Evolutionary conservation across 805 yeast genomes (phyloP).

Genomic region (Kuraishia hungarica): DNA sequence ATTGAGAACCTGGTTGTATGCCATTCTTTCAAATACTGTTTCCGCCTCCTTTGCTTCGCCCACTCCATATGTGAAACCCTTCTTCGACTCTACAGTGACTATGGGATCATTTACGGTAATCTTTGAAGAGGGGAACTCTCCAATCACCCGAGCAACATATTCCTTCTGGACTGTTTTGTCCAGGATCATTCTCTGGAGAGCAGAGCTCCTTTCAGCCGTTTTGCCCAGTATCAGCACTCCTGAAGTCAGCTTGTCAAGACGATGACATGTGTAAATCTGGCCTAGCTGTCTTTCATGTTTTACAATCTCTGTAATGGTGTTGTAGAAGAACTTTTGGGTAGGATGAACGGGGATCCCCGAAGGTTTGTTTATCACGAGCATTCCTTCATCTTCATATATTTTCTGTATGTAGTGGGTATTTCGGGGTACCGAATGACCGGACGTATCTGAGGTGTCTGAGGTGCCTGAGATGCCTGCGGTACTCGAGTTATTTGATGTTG

Average conservation of each 20-base stretch:
- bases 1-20: slow-evolving; percentile 18
- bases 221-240: slow-evolving; percentile 39
- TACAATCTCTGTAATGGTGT: slow-evolving; percentile 34
- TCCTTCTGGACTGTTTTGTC: slow-evolving; percentile 24
- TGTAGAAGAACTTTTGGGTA: slow-evolving; percentile 31
- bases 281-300: slow-evolving; percentile 19
- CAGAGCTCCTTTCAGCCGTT: slow-evolving; percentile 22
- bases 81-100: slow-evolving; percentile 20
- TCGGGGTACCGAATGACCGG: neutral
- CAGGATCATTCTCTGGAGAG: slow-evolving; percentile 25
- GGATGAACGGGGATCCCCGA: slow-evolving; percentile 50
- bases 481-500: no score
- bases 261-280: slow-evolving; percentile 29
- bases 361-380: slow-evolving; percentile 41
- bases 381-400: slow-evolving; percentile 26
- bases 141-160: slow-evolving; percentile 36
- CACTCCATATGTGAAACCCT: slow-evolving; percentile 14
- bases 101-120: slow-evolving; percentile 29
- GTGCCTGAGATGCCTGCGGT: no score
- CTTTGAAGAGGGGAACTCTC: slow-evolving; percentile 28
- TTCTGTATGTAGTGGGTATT: slow-evolving; percentile 9
- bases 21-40: slow-evolving; percentile 21
- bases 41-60: slow-evolving; percentile 8
- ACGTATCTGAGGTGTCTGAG: no score
- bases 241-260: slow-evolving; percentile 43